These are phyloP conservation scores for Neodidymelliopsis sp. DNA, from an alignment of 2,329 filamentous ascomycete genomes.

Conservation along the genomic window DNA sequence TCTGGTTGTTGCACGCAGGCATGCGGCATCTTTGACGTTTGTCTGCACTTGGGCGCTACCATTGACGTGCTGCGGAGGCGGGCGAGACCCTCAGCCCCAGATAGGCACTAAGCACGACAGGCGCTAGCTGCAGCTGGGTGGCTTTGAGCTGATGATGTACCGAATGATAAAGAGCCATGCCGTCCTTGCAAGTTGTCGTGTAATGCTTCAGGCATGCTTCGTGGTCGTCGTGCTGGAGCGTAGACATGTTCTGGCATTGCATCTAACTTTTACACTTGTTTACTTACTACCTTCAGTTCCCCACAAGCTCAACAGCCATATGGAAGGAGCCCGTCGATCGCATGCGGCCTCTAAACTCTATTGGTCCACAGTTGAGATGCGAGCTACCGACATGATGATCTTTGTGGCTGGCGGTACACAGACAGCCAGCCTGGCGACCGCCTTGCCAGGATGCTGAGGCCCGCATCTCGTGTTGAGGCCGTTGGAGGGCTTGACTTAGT, in stretches of 20 bases:
- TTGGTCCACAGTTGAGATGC: not conserved
- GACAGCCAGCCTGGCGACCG: not conserved
- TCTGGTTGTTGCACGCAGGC: not conserved
- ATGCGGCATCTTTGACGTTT: constrained; percentile 10
- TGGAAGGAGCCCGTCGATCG: not conserved
- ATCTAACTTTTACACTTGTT: not conserved
- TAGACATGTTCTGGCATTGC: not conserved
- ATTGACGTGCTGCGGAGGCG: constrained; percentile 7
- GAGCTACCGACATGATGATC: not conserved
- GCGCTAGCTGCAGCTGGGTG: constrained; percentile 19
- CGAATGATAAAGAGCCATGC: not conserved
- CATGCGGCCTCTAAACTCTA: not conserved
- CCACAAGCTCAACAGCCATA: not conserved
- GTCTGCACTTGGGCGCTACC: constrained; percentile 5
- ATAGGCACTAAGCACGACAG: constrained; percentile 13
- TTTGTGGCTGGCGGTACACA: constrained; percentile 3
- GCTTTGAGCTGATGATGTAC: constrained; percentile 11
- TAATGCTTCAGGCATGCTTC: not conserved
- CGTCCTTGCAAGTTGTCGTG: constrained; percentile 1
- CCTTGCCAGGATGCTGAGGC: not conserved
- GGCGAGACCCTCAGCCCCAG: constrained; percentile 16
- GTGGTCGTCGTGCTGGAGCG: not conserved
- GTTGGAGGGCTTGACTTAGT: too few species aligned
- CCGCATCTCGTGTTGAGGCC: too few species aligned
- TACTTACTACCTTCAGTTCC: not conserved